Base-by-base conservation (phyloP, 495 filamentous ascomycete genomes). In the Astrocystis sublimbata region DNA sequence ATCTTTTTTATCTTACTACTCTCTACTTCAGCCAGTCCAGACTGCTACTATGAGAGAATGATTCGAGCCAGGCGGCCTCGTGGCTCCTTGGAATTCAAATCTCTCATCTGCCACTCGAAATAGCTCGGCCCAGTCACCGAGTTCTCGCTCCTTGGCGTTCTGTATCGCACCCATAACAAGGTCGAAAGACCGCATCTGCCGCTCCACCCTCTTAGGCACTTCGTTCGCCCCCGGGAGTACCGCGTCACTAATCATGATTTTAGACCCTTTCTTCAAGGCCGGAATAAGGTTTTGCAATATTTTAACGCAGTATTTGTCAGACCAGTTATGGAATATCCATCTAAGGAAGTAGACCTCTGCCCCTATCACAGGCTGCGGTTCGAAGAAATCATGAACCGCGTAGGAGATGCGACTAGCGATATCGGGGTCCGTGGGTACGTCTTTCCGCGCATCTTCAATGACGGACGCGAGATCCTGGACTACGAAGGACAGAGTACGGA, bases 261-360 rank as follows among this genome's bases (percentile, higher is more conserved):
- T 67, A 2, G 69, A 65, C 1, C 65, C 69, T 2, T 41, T 24
- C 47, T 72, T 77, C 63, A 85, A 54, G 7, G 74, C 77, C 0
- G 71, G 70, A 2, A 80, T 57, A 4, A 79, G 58, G 7, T 74
- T 71, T 13, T 55, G 61, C 7, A 85, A 56, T 45, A 83, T 80
- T 26, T 62, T 65, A 9, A 75, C 50, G 8, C 66, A 73, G 40
- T 81, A 70, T 15, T 67, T 61, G 33, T 79, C 69, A 1, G 73
- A 60, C 71, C 78, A 79, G 61, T 85, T 78, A 55, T 85, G 81
- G 10, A 86, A 62, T n/a, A 84, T 75, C 58, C 70, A 68, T 0
- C 82, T 76, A 13, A 83, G 68, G 41, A 85, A 71, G 60, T 84
- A 85, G 1, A 81, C 73, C 31, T 84, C 79, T 6, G 82, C 83